These are phyloP conservation scores for Daedaleopsis nitida DNA, from an alignment of 768 basidiomycete genomes.

Conservation along the genomic window DNA sequence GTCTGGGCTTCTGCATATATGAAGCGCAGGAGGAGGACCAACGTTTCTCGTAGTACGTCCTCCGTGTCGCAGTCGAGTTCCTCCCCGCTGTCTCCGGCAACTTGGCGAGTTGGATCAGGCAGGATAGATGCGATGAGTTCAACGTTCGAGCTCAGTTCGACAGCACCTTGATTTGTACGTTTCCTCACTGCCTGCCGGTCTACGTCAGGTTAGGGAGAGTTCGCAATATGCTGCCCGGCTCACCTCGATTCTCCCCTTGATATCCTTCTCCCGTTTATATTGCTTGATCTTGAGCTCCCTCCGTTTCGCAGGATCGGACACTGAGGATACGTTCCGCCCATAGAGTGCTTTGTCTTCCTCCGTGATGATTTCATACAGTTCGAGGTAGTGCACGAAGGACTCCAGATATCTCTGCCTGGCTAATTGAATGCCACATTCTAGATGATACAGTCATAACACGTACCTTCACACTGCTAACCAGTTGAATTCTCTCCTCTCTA, in stretches of 20 bases:
- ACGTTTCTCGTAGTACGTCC: constrained; percentile 65
- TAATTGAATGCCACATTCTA: not conserved
- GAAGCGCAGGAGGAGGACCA: constrained; percentile 71
- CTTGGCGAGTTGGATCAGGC: constrained; percentile 29
- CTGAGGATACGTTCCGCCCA: constrained; percentile 45
- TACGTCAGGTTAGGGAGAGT: not conserved
- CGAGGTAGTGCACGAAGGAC: constrained; percentile 44
- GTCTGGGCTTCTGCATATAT: constrained; percentile 68
- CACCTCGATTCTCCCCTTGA: constrained; percentile 73
- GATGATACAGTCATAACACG: constrained; percentile 24
- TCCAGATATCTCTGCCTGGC: constrained; percentile 20
- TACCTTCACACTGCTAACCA: constrained; percentile 60
- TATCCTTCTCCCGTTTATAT: constrained; percentile 83
- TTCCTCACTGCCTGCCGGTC: constrained; percentile 51
- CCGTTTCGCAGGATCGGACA: constrained; percentile 66
- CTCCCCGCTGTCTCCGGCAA: constrained; percentile 37
- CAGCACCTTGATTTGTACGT: constrained; percentile 46
- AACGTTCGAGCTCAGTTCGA: constrained; percentile 48
- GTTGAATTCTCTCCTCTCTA: constrained; percentile 57
- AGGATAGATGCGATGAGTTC: constrained; percentile 68
- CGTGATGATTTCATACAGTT: constrained; percentile 68
- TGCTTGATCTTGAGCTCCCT: constrained; percentile 91
- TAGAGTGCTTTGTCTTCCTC: constrained; percentile 60
- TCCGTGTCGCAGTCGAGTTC: constrained; percentile 62
- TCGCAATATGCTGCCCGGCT: constrained; percentile 10